Evolutionary conservation across 177 flowering plant genomes (phyloP), one percentile per base, ranked within the genome.

Genomic region (Tripterygium wilfordii): DNA sequence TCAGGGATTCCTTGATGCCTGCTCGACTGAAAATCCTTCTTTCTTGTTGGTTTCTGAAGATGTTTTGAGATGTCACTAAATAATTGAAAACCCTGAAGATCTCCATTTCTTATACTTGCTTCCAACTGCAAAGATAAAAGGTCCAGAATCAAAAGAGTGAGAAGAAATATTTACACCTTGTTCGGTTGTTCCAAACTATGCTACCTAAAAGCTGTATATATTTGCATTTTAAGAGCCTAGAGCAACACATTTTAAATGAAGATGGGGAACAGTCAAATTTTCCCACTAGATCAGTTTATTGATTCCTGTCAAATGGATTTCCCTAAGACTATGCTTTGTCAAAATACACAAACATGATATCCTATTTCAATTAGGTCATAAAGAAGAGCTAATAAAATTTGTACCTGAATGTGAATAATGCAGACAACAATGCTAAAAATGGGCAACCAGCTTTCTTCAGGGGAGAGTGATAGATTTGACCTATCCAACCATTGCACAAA

Each of bases 381-480:
- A 44, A 6, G 1, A 45, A 0, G 16, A 49, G 33, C 17, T 7
- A 26, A 29, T 8, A 16, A 49, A 48, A 16, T 6, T 25, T 25
- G 12, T 59, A 83, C 95, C 87, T 91, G 98, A 61, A 88, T 55
- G 56, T 88, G 96, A 66, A 70, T 42, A 45, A 88, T 79, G 77
- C 98, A 78, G 25, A 83, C 59, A 38, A 91, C 21, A 51, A 91
- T 88, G 79, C 98, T 83, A 15, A 78, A 79, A 61, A 91, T 67
- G 36, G 95, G 96, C 48, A 88, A 66, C 96, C 95, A 91, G 62
- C 96, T 88, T 45, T 91, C 98, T 18, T 91, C 95, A 2, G 98
- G 83, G 15, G 85, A 83, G 35, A 88, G 41, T 8, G 94, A 85
- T 49, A 88, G 61, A 51, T 85, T 91, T 49, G 96, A 67, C 79